Conservation (phyloP, 495 filamentous ascomycete genomes). For the Lasiosphaeria hispida region DNA sequence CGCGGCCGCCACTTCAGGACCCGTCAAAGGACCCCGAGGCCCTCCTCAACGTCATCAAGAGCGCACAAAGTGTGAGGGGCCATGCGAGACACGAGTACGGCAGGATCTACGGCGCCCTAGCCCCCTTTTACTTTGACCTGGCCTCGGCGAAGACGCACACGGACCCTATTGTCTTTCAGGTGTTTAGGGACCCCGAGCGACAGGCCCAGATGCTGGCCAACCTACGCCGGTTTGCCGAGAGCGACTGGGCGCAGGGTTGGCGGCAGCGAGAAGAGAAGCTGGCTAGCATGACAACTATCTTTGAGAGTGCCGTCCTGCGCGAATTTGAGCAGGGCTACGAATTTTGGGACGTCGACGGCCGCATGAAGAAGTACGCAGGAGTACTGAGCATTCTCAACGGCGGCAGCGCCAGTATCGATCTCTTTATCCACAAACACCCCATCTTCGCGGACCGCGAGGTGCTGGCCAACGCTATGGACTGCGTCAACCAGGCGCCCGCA, state of each 20-base stretch:
- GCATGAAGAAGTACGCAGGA: conserved; percentile 84
- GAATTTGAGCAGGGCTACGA: conserved; percentile 93
- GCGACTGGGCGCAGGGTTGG: conserved; percentile 77
- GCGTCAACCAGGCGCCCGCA: conserved; percentile 62
- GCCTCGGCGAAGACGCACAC: conserved; percentile 67
- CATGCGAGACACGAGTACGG: conserved; percentile 87
- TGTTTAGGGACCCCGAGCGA: conserved; percentile 80
- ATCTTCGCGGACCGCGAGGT: conserved; percentile 70
- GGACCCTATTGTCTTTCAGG: conserved; percentile 79
- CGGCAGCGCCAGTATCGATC: conserved; percentile 70
- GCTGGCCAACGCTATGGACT: conserved; percentile 77
- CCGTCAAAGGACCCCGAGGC: conserved; percentile 52
- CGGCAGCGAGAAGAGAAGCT: conserved; percentile 65
- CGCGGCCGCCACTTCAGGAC: conserved; percentile 10
- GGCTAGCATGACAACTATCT: conserved; percentile 71
- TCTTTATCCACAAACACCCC: conserved; percentile 85
- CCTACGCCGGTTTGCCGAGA: conserved; percentile 70
- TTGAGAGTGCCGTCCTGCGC: conserved; percentile 83
- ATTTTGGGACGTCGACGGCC: conserved; percentile 81
- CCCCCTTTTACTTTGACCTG: conserved; percentile 85
- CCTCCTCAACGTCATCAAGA: conserved; percentile 63
- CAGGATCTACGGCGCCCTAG: conserved; percentile 81
- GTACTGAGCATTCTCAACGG: conserved; percentile 82
- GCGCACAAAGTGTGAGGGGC: conserved; percentile 75
- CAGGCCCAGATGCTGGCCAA: conserved; percentile 88